These are phyloP conservation scores for Claviceps pazoutovae DNA, from an alignment of 2,329 filamentous ascomycete genomes.

Conservation along the genomic window DNA sequence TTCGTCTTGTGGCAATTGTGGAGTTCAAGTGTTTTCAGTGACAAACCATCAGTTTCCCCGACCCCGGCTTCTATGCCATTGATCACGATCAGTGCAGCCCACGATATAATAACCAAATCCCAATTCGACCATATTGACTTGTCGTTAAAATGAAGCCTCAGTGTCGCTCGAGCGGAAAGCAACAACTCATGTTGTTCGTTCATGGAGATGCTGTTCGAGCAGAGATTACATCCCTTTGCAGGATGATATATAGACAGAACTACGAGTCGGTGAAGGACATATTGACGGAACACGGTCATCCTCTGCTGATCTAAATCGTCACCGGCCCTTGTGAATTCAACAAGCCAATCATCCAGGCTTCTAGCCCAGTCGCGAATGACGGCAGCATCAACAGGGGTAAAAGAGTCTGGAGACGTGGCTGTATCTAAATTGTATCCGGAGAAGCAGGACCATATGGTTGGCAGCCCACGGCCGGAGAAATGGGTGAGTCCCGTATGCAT, in stretches of 20 bases:
- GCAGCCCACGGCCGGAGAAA: slow-evolving; percentile 27
- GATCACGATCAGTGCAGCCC: slow-evolving; percentile 29
- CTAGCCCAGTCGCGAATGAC: slow-evolving; percentile 29
- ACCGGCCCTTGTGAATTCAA: slow-evolving; percentile 20
- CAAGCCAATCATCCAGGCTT: slow-evolving; percentile 27
- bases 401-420: slow-evolving; percentile 13
- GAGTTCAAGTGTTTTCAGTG: neutral
- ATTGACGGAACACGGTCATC: slow-evolving; percentile 25
- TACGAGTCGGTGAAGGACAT: slow-evolving; percentile 26
- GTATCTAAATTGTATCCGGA: slow-evolving; percentile 11
- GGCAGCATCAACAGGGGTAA: slow-evolving; percentile 25
- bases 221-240: slow-evolving; percentile 23
- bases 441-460: slow-evolving; percentile 30
- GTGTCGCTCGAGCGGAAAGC: slow-evolving; percentile 25
- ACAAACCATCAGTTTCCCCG: slow-evolving; percentile 23
- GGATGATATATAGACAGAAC: slow-evolving; percentile 30
- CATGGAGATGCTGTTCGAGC: slow-evolving; percentile 21
- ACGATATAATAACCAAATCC: slow-evolving; percentile 30
- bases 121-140: slow-evolving; percentile 29
- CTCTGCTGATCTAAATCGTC: slow-evolving; percentile 20
- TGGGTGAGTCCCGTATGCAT: slow-evolving; percentile 29
- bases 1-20: neutral
- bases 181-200: slow-evolving; percentile 27
- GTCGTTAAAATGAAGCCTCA: slow-evolving; percentile 26
- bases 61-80: slow-evolving; percentile 26